Evolutionary conservation across 495 filamentous ascomycete species (phyloP).

Genomic region (Oleoguttula mirabilis): DNA sequence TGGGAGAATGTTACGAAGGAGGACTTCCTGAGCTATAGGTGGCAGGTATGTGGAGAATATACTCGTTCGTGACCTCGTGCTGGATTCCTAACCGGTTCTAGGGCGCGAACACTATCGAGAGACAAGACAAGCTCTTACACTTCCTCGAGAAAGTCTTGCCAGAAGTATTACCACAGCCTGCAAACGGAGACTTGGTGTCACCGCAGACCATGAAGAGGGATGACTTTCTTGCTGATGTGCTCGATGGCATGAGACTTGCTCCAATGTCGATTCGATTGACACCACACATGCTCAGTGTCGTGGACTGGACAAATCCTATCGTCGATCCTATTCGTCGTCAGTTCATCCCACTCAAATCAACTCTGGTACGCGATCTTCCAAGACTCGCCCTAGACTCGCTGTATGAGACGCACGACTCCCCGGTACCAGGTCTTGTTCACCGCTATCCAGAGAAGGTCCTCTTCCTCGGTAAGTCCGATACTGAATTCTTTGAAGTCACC

Average conservation of each 20-base stretch:
- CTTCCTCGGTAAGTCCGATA: constrained; percentile 39
- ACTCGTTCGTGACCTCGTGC: too few relatives aligned
- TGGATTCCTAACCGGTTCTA: not conserved
- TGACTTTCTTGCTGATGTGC: constrained; percentile 41
- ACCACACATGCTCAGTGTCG: constrained; percentile 41
- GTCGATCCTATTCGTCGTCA: constrained; percentile 44
- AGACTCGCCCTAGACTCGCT: constrained; percentile 30
- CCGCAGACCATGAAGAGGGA: constrained; percentile 32
- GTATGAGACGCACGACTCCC: constrained; percentile 37
- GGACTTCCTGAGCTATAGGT: not conserved
- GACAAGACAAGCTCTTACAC: constrained; percentile 21
- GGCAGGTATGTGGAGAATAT: constrained; percentile 1
- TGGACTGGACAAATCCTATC: constrained; percentile 44
- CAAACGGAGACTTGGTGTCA: constrained; percentile 15
- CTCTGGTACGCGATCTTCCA: constrained; percentile 39
- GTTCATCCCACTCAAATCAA: constrained; percentile 41
- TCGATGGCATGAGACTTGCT: constrained; percentile 35
- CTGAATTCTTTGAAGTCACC: not conserved
- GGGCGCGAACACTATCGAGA: not conserved
- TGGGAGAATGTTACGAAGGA: not conserved
- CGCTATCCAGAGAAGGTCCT: constrained; percentile 48
- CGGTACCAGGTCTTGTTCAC: constrained; percentile 39
- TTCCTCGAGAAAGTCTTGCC: constrained; percentile 39
- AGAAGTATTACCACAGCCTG: constrained; percentile 28
- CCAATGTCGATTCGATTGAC: constrained; percentile 46